These are phyloP conservation scores for Rhizopogon sp. DNA, from an alignment of 768 basidiomycete species.

Conservation along the genomic window DNA sequence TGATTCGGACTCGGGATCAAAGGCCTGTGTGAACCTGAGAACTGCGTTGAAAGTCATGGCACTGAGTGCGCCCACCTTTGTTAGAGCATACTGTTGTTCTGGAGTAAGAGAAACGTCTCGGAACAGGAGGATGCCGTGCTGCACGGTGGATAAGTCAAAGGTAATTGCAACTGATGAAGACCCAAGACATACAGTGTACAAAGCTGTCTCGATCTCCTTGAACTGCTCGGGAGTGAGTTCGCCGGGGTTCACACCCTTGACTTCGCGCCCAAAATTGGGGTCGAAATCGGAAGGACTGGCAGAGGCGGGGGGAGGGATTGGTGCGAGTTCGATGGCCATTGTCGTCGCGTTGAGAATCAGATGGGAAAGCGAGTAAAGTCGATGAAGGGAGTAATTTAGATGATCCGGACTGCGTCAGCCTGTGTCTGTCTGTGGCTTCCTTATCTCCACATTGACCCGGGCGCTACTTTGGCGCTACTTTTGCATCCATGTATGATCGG, in stretches of 20 bases:
- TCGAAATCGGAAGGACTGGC: conserved; percentile 62
- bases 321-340: conserved; percentile 65
- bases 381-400: not conserved
- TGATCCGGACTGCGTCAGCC: not conserved
- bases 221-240: conserved; percentile 56
- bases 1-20: conserved; percentile 55
- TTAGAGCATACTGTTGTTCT: conserved; percentile 80
- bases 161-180: not conserved
- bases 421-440: too few relatives aligned
- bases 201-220: conserved; percentile 58
- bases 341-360: conserved; percentile 4
- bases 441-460: too few relatives aligned
- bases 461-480: too few relatives aligned
- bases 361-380: not conserved
- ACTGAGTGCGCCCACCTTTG: conserved; percentile 51
- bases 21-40: conserved; percentile 47
- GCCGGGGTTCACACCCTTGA: conserved; percentile 68
- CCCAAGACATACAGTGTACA: conserved; percentile 60
- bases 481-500: too few relatives aligned
- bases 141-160: conserved; percentile 1
- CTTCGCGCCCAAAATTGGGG: conserved; percentile 68
- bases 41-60: conserved; percentile 1
- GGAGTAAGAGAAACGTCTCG: conserved; percentile 63
- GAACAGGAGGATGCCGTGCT: conserved; percentile 78
- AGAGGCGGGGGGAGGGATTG: conserved; percentile 68